A percentile compares a stretch with the other conserved stretches of the same genome.
Evolutionary conservation across 768 basidiomycete species (phyloP).

Genomic region (Termitomyces sp.): DNA sequence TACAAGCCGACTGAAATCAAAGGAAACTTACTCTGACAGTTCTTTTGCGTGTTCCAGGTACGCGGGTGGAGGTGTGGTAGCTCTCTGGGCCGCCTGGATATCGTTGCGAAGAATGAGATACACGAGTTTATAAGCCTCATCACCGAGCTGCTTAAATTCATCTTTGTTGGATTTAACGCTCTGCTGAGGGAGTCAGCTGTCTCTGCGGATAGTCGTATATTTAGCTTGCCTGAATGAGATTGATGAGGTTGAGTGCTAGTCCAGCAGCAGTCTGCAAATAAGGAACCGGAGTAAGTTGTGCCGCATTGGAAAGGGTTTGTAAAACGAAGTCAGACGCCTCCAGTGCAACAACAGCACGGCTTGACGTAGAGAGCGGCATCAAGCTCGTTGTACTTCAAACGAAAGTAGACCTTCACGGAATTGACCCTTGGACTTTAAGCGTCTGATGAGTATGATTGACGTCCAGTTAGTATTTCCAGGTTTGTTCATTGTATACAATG

Average conservation of each 20-base stretch:
- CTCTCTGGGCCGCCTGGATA: neutral
- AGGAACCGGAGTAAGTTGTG: slow-evolving; percentile 2
- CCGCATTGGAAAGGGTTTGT: neutral
- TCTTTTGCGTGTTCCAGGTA: neutral
- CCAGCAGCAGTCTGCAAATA: slow-evolving; percentile 3
- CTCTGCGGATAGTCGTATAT: too few relatives aligned
- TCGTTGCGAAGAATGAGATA: neutral
- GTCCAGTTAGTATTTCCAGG: neutral
- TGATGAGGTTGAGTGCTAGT: neutral
- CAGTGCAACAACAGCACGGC: neutral
- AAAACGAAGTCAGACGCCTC: neutral
- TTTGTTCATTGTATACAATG: neutral
- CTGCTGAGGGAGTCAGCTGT: neutral
- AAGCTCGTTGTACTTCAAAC: neutral
- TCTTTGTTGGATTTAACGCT: neutral
- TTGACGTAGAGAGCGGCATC: neutral
- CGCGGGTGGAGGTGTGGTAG: neutral
- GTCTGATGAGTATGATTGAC: too few relatives aligned
- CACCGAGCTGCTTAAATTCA: neutral
- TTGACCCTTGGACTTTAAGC: neutral
- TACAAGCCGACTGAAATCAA: neutral
- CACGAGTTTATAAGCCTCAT: neutral
- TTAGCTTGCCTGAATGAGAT: neutral
- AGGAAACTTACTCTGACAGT: neutral
- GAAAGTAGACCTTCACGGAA: neutral